phyloP scores from a whole-genome alignment of 106 monocot genomes.

The Iris macrosiphon region DNA sequence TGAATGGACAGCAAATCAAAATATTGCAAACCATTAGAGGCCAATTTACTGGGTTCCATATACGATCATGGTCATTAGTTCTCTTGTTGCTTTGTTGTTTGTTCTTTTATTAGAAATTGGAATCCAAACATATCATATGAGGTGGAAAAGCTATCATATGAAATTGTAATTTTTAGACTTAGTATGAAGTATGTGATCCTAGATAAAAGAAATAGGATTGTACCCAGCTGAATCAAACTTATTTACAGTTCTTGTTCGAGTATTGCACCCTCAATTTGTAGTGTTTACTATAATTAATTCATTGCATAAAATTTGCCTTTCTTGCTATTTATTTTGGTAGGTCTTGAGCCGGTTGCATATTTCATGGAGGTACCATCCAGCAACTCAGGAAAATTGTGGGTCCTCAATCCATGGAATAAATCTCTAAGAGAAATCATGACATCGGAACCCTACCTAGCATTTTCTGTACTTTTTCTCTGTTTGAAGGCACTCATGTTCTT shows the following conservation, averaged over 20 bases:
- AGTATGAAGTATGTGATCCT: neutral
- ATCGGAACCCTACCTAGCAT: constrained; percentile 42
- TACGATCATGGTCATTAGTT: too few relatives aligned
- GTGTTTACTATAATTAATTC: too few relatives aligned
- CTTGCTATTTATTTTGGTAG: neutral
- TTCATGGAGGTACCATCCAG: constrained; percentile 17
- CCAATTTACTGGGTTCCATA: too few relatives aligned
- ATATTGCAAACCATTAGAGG: too few relatives aligned
- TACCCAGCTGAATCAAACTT: too few relatives aligned
- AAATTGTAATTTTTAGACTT: neutral
- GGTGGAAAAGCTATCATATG: neutral
- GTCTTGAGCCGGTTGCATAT: constrained; percentile 33
- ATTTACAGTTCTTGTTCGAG: too few relatives aligned
- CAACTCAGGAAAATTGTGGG: neutral
- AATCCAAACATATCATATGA: neutral
- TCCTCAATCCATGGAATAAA: constrained; percentile 13
- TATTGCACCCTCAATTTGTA: too few relatives aligned
- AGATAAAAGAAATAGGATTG: neutral
- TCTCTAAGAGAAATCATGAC: constrained; percentile 28
- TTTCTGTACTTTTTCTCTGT: constrained; percentile 42
- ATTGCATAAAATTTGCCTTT: neutral
- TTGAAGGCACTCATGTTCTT: constrained; percentile 23
- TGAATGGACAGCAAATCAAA: too few relatives aligned
- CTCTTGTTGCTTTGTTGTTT: neutral
- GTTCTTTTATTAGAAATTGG: neutral